Conservation (phyloP, 2,329 filamentous ascomycete species). For the Ophiocordyceps camponoti-rufipedis region DNA sequence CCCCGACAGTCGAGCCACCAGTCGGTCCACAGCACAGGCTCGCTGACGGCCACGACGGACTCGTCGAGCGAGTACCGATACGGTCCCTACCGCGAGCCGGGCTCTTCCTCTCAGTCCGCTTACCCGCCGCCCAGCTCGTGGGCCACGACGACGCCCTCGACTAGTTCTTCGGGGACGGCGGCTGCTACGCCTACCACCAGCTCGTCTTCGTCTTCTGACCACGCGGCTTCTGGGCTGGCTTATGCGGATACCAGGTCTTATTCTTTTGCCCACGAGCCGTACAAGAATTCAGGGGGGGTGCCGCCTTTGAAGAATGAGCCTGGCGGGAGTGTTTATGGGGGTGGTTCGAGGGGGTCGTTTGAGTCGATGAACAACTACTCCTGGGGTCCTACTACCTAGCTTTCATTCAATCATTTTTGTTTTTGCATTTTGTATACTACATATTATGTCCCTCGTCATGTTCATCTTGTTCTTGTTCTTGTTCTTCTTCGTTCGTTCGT, state of each 20-base stretch:
- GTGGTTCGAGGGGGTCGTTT: slow-evolving; percentile 23
- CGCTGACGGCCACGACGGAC: slow-evolving; percentile 24
- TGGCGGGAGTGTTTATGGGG: slow-evolving; percentile 19
- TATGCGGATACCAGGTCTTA: slow-evolving; percentile 31
- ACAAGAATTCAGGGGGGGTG: slow-evolving; percentile 17
- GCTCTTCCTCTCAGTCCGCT: slow-evolving; percentile 15
- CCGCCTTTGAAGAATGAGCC: slow-evolving; percentile 16
- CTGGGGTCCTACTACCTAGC: slow-evolving; percentile 33
- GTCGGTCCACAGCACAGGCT: slow-evolving; percentile 30
- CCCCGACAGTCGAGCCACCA: slow-evolving; percentile 35
- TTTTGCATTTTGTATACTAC: no score
- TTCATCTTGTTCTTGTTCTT: no score
- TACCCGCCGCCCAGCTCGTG: slow-evolving; percentile 32
- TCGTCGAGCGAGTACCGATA: slow-evolving; percentile 37
- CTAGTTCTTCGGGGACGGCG: slow-evolving; percentile 5
- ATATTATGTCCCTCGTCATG: no score
- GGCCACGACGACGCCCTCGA: slow-evolving; percentile 22
- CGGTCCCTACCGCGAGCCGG: slow-evolving; percentile 17
- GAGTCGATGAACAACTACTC: slow-evolving; percentile 36
- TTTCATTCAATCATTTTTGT: background rate
- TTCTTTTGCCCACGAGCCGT: slow-evolving; percentile 28
- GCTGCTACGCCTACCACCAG: no score
- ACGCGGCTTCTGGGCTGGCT: slow-evolving; percentile 22
- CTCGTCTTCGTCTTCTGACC: no score
- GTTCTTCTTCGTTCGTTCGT: no score